phyloP scores from a whole-genome alignment of 2,329 filamentous ascomycete species.

The Fusarium napiforme region DNA sequence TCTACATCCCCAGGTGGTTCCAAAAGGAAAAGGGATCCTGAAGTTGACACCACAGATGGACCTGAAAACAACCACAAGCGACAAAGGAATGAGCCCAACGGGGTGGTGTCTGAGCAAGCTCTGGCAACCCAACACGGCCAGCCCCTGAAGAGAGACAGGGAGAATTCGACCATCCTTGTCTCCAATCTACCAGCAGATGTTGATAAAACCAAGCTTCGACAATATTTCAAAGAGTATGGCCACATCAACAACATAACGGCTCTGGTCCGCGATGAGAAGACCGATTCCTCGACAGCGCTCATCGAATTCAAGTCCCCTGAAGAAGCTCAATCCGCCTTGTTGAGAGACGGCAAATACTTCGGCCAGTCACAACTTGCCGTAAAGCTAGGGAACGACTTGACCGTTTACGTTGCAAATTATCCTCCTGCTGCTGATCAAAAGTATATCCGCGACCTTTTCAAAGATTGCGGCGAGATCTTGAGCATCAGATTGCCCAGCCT shows the following conservation, averaged over 20 bases:
- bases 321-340: constrained; percentile 83
- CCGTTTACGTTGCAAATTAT: constrained; percentile 91
- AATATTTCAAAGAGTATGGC: constrained; percentile 94
- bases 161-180: constrained; percentile 87
- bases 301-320: constrained; percentile 87
- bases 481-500: constrained; percentile 91
- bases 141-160: constrained; percentile 80
- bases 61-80: constrained; percentile 73
- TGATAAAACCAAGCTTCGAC: constrained; percentile 77
- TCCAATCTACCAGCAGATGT: constrained; percentile 77
- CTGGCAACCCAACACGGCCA: constrained; percentile 39
- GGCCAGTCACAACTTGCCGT: constrained; percentile 79
- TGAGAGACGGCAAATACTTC: constrained; percentile 83
- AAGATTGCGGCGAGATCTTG: constrained; percentile 81
- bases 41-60: constrained; percentile 54
- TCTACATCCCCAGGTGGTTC: constrained; percentile 53
- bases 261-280: constrained; percentile 66
- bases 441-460: constrained; percentile 76
- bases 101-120: constrained; percentile 38
- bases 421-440: constrained; percentile 78
- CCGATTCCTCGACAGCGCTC: constrained; percentile 74
- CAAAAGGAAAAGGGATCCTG: constrained; percentile 81
- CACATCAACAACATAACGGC: constrained; percentile 82
- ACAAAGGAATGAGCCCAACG: constrained; percentile 60
- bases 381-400: constrained; percentile 78